phyloP scores from a whole-genome alignment of 108 stramenopile genomes.

The Fragilaria crotonensis region DNA sequence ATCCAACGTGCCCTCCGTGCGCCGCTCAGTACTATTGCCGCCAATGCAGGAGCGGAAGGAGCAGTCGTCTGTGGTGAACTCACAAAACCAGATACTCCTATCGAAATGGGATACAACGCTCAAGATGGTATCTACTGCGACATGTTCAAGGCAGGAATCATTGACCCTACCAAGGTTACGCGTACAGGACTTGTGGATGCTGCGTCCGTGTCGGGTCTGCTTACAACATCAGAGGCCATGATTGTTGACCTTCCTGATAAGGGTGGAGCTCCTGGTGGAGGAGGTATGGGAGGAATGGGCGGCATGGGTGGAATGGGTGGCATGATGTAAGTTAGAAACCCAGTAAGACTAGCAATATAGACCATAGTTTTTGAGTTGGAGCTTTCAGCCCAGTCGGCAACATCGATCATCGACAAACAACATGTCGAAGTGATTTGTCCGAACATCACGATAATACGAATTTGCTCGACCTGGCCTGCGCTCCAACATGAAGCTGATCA shows the following conservation, averaged over 20 bases:
- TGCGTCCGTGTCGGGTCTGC: constrained; percentile 91
- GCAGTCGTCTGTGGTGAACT: constrained; percentile 96
- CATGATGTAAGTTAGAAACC: constrained; percentile 40
- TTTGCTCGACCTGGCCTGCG: too few relatives aligned
- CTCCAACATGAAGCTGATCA: too few relatives aligned
- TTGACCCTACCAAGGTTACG: constrained; percentile 99
- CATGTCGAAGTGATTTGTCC: too few relatives aligned
- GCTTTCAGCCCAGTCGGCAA: too few relatives aligned
- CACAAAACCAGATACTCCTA: constrained; percentile 61
- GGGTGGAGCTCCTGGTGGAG: constrained; percentile 39
- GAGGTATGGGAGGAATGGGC: constrained; percentile 80
- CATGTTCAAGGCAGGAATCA: constrained; percentile 95
- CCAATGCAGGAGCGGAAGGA: constrained; percentile 96
- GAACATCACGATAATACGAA: too few relatives aligned
- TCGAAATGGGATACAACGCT: constrained; percentile 84
- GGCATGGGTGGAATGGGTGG: constrained; percentile 88
- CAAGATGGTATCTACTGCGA: constrained; percentile 87
- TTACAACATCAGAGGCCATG: constrained; percentile 98
- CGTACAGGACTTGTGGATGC: constrained; percentile 98
- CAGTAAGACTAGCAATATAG: too few relatives aligned
- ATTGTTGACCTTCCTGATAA: constrained; percentile 92
- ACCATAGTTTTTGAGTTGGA: too few relatives aligned
- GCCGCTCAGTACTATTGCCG: constrained; percentile 89
- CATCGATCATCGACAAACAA: too few relatives aligned
- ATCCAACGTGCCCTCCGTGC: constrained; percentile 92